Base-by-base conservation (phyloP, 352 stramenopile genomes). In the Phytophthora vignae region DNA sequence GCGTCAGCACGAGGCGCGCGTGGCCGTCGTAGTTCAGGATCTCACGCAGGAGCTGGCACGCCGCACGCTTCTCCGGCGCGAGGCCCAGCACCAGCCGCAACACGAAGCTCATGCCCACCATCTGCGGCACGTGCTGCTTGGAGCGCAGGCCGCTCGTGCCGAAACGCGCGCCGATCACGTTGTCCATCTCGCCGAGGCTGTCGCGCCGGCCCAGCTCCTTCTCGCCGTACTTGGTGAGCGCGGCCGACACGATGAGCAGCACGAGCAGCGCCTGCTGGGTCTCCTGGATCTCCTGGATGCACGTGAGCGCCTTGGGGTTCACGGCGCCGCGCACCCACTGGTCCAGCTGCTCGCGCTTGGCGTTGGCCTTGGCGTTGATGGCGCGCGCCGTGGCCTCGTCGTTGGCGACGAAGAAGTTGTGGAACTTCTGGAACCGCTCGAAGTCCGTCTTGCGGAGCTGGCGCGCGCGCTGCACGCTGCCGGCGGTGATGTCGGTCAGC, bases 161-260 rank as follows among this genome's bases (percentile, higher is more conserved):
- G 22, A 56, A 56, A 25, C 50, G 50, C 11, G 50, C 27, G 17
- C 50, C 27, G 8, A 40, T 56, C 10, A 56, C 21, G 27, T 12
- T 38, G 50, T 56, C 46, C 50, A 56, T 56, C 50, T 56, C 50
- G 8, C 60, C 60, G 50, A 68, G 60, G 1, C 11, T 27, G n/a
- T 60, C 48, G 36, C 22, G 55, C 7, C 48, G 48, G 15, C 12
- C 38, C 22, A 68, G 12, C 36, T 60, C 60, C 38, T 54, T 29
- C 38, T 67, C 52, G 11, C 60, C 60, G 60, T 67, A 60, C 60
- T 67, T 60, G 60, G 50, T 46, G 50, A 67, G 22, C 10, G 60
- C 60, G 14, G 60, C 60, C 15, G 60, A 67, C 36, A 67, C 60
- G 12, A 50, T 54, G 33, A 67, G 31, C 36, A 60, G 38, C 14